Evolutionary conservation across 345 rosid genomes (phyloP), one percentile per base, ranked within the genome.

Genomic region (Eucalyptus erythrocorys): DNA sequence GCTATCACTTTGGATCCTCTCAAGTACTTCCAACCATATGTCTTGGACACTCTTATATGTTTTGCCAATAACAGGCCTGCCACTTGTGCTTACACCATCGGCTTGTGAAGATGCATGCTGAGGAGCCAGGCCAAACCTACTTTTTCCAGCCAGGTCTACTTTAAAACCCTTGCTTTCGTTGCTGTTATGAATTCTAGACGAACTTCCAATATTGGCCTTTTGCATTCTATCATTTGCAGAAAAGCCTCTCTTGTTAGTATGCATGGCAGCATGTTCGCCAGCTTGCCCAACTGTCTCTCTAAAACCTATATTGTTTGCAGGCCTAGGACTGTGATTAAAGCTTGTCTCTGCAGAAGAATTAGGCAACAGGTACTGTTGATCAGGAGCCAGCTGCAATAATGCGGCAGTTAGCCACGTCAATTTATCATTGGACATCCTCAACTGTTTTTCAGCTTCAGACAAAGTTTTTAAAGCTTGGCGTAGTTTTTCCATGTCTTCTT

Each of bases 351-450:
- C 91, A 27, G 99, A 95, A 37, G 95, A 94, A 90, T 88, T 91
- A 59, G 96, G 96, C 48, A 95, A 89, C 90, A 94, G 87, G 89
- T 97, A 95, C 88, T 95, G 99, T 88, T 95, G 98, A 92, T 98
- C 99, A 53, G 99, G 99, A 92, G 99, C 99, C 89, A 98, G 98
- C 85, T 97, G 99, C 87, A 98, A 98, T 92, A 98, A 89, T 88
- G 99, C 98, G 86, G 99, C 99, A 12, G 99, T 98, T 86, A 98
- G 93, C 99, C 99, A 98, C 13, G 99, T 98, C 91, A 94, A 85
- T 92, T 96, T 98, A 92, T 98, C 99, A 88, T 92, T 97, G 15
- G 99, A 95, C 92, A 95, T 92, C 92, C 99, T 93, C 90, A 98
- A 92, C 91, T 98, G 99, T 91, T 98, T 98, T 90, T 98, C 99